Evolutionary conservation across 352 stramenopile species (phyloP).

Genomic region (Globisporangium spiculum): DNA sequence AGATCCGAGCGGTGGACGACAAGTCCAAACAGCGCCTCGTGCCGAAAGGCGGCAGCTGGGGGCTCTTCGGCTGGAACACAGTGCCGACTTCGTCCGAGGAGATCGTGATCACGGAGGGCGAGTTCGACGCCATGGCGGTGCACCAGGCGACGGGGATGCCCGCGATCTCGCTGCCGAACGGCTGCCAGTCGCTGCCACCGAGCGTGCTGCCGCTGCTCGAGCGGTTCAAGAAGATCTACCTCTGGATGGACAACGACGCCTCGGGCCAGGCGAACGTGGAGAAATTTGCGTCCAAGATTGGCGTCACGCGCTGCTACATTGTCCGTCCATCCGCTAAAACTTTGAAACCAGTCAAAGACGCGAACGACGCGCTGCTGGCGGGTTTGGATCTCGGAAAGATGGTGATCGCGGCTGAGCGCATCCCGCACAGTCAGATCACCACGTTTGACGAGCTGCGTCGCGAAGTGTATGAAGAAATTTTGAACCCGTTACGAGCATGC

Average conservation of each 20-base stretch:
- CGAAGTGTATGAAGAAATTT: slow-evolving; percentile 94
- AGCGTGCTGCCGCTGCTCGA: slow-evolving; percentile 96
- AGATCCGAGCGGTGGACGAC: slow-evolving; percentile 81
- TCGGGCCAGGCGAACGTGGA: slow-evolving; percentile 93
- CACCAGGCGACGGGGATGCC: slow-evolving; percentile 93
- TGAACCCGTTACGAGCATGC: slow-evolving; percentile 92
- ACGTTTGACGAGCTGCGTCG: slow-evolving; percentile 91
- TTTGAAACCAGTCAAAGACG: slow-evolving; percentile 90
- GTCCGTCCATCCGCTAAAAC: slow-evolving; percentile 64
- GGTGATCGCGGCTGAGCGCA: slow-evolving; percentile 74
- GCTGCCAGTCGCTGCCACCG: slow-evolving; percentile 93
- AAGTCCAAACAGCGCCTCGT: slow-evolving; percentile 87
- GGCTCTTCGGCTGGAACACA: slow-evolving; percentile 99
- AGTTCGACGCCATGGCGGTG: slow-evolving; percentile 97
- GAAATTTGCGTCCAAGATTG: slow-evolving; percentile 97
- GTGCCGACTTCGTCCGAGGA: slow-evolving; percentile 82
- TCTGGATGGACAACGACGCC: slow-evolving; percentile 99
- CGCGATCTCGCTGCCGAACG: slow-evolving; percentile 96
- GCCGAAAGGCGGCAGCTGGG: slow-evolving; percentile 93
- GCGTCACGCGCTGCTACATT: slow-evolving; percentile 88
- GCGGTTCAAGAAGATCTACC: slow-evolving; percentile 95
- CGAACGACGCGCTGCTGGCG: slow-evolving; percentile 95
- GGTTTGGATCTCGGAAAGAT: slow-evolving; percentile 88
- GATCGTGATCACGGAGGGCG: slow-evolving; percentile 97
- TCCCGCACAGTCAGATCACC: slow-evolving; percentile 93